Evolutionary conservation across 225 moss, liverwort and hornwort genomes (phyloP).

Genomic region (Thuidium tamariscinum): DNA sequence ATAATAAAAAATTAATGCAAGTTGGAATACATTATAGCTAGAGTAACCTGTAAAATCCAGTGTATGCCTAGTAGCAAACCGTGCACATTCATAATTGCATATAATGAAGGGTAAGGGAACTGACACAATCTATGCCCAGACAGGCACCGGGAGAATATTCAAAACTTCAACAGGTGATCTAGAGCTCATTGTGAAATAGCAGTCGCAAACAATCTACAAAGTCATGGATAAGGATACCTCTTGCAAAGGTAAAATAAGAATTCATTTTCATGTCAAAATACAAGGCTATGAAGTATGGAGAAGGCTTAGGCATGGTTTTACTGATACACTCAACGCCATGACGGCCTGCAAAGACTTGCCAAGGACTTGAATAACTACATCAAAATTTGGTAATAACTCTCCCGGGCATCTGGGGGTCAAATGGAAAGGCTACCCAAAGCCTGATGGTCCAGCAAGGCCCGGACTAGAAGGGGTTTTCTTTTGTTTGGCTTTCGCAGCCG

Average conservation of each 20-base stretch:
- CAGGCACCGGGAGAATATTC: constrained; percentile 17
- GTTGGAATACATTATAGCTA: neutral
- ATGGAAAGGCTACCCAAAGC: constrained; percentile 61
- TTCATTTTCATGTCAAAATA: constrained; percentile 28
- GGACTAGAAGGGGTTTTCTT: constrained; percentile 51
- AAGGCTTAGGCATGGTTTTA: constrained; percentile 12
- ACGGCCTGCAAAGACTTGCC: constrained; percentile 25
- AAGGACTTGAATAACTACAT: constrained; percentile 23
- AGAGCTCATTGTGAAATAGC: constrained; percentile 2
- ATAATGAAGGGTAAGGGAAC: neutral
- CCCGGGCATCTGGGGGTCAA: constrained; percentile 34
- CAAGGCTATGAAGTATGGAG: constrained; percentile 16
- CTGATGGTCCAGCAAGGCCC: constrained; percentile 53
- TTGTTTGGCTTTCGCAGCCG: constrained; percentile 71
- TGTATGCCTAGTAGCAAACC: neutral
- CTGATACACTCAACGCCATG: constrained; percentile 23
- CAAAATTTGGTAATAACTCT: constrained; percentile 23
- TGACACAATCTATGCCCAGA: constrained; percentile 18
- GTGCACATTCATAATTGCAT: constrained; percentile 12
- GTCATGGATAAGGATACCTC: neutral
- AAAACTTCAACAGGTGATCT: constrained; percentile 1
- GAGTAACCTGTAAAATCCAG: neutral
- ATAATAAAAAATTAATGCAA: neutral
- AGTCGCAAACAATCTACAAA: neutral
- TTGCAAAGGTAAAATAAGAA: constrained; percentile 2